These are phyloP conservation scores for Oryza officinalis DNA, from an alignment of 176 grass and related monocot species.

Conservation along the genomic window DNA sequence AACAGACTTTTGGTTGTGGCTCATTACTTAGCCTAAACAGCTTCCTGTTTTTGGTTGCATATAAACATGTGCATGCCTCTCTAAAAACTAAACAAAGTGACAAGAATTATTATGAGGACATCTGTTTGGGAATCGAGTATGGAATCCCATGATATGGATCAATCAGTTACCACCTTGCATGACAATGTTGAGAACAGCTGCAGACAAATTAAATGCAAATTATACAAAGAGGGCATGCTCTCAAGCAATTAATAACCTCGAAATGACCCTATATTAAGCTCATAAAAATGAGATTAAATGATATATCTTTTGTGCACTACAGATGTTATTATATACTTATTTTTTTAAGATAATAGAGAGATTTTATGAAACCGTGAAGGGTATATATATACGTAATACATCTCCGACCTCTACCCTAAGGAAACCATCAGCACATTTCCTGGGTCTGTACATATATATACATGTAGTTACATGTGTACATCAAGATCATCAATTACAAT, in stretches of 20 bases:
- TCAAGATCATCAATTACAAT: neutral
- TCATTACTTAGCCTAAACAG: conserved; percentile 22
- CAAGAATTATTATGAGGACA: neutral
- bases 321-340: neutral
- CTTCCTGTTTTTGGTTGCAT: conserved; percentile 12
- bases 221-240: neutral
- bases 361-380: too few relatives aligned
- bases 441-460: too few relatives aligned
- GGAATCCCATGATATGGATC: neutral
- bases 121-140: neutral
- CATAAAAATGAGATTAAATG: neutral
- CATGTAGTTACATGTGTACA: neutral
- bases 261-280: neutral
- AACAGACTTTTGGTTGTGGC: neutral
- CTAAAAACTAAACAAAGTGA: neutral
- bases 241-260: neutral
- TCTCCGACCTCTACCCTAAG: neutral
- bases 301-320: neutral
- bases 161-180: neutral
- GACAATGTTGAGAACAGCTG: neutral
- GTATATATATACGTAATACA: neutral
- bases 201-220: neutral
- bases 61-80: conserved; percentile 15
- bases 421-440: too few relatives aligned
- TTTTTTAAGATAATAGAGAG: too few relatives aligned